These are phyloP conservation scores for Lyophyllum shimeji DNA, from an alignment of 768 basidiomycete genomes.

Conservation along the genomic window DNA sequence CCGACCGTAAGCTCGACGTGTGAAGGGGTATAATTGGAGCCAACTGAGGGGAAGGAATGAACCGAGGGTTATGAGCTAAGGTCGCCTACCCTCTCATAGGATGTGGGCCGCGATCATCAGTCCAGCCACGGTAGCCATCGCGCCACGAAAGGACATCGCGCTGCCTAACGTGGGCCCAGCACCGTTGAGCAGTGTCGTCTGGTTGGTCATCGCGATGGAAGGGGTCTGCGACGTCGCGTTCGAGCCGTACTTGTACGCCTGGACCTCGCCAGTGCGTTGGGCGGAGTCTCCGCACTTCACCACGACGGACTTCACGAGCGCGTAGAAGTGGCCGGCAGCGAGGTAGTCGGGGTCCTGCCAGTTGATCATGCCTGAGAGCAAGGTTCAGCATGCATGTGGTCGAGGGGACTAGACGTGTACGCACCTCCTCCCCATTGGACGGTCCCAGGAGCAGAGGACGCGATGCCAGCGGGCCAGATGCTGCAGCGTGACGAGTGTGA, in stretches of 20 bases:
- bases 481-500: slow-evolving; percentile 25
- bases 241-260: slow-evolving; percentile 63
- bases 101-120: slow-evolving; percentile 21
- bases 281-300: slow-evolving; percentile 61
- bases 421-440: slow-evolving; percentile 74
- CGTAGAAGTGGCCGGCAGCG: slow-evolving; percentile 74
- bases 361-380: slow-evolving; percentile 63
- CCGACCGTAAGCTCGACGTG: background rate
- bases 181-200: slow-evolving; percentile 52
- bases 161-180: slow-evolving; percentile 22
- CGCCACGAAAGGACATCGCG: slow-evolving; percentile 11
- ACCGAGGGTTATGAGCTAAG: background rate
- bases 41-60: background rate
- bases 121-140: slow-evolving; percentile 24
- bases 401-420: background rate
- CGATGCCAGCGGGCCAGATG: slow-evolving; percentile 83
- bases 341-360: slow-evolving; percentile 79
- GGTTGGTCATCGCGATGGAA: slow-evolving; percentile 56
- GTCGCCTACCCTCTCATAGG: slow-evolving; percentile 10
- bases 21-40: background rate
- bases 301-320: slow-evolving; percentile 58
- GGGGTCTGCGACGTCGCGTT: slow-evolving; percentile 57
- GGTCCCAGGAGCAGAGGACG: slow-evolving; percentile 60
- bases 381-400: background rate
- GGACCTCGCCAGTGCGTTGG: slow-evolving; percentile 42